A percentile compares a stretch with the other conserved stretches of the same genome.
phyloP scores from a whole-genome alignment of 371 early-diverging fungal species.

The Mucor plumbeus region DNA sequence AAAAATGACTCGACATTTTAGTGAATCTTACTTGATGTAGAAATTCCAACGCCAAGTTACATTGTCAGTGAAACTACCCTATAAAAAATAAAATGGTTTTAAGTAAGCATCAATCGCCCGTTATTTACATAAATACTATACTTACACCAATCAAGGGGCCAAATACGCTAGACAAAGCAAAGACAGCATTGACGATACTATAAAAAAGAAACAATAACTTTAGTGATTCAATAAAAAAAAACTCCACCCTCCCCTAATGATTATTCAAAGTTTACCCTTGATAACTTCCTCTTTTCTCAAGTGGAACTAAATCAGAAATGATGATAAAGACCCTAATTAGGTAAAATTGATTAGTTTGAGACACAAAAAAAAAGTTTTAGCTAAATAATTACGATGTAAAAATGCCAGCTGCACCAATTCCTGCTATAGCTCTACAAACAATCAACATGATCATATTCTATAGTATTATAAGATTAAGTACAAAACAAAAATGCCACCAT shows the following conservation, averaged over 20 bases:
- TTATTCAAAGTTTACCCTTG: slow-evolving; percentile 46
- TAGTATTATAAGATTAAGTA: slow-evolving; percentile 48
- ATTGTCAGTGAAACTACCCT: slow-evolving; percentile 46
- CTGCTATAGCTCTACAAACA: slow-evolving; percentile 62
- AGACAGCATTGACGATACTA: slow-evolving; percentile 51
- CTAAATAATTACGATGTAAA: slow-evolving; percentile 45
- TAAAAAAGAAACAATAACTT: not conserved
- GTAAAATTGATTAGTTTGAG: slow-evolving; percentile 20
- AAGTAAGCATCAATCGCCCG: not conserved
- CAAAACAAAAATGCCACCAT: slow-evolving; percentile 68
- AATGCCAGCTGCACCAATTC: slow-evolving; percentile 72
- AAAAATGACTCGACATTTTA: not conserved
- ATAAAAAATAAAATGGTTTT: not conserved
- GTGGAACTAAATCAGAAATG: slow-evolving; percentile 63
- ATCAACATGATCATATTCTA: slow-evolving; percentile 69
- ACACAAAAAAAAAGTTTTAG: slow-evolving; percentile 71
- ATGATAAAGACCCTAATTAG: slow-evolving; percentile 58
- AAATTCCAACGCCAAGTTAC: slow-evolving; percentile 50
- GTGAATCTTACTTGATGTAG: slow-evolving; percentile 45
- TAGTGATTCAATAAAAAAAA: not conserved
- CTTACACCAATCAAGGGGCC: slow-evolving; percentile 55
- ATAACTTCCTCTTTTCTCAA: slow-evolving; percentile 63
- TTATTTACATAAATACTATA: not conserved
- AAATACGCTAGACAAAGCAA: slow-evolving; percentile 52
- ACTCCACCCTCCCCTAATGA: no score